Conservation (phyloP, 2,329 filamentous ascomycete species). For the Fusarium zealandicum region DNA sequence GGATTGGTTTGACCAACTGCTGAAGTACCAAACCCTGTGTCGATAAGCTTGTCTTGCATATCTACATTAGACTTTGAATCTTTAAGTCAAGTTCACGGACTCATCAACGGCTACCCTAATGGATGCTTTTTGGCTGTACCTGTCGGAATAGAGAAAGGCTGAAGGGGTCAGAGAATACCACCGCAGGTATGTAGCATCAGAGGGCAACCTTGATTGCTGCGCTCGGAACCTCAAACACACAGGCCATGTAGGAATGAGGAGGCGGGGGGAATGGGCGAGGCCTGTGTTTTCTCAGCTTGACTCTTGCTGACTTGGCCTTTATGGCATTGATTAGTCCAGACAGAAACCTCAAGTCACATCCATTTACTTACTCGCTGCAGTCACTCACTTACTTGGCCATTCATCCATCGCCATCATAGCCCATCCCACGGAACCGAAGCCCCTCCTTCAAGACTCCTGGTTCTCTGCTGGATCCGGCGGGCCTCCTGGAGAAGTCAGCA, state of each 20-base stretch:
- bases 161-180: conserved; percentile 3
- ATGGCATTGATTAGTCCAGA: conserved; percentile 17
- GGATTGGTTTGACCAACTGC: no score
- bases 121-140: conserved; percentile 4
- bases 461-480: not conserved
- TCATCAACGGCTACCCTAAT: not conserved
- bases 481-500: conserved; percentile 2
- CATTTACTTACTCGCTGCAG: conserved; percentile 6
- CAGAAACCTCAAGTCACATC: conserved; percentile 7
- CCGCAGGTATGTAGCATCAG: conserved; percentile 5
- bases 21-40: no score
- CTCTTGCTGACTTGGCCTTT: not conserved
- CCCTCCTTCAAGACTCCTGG: conserved; percentile 3
- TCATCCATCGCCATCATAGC: not conserved
- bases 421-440: not conserved
- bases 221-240: conserved; percentile 7
- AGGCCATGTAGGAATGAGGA: conserved; percentile 7
- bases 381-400: not conserved
- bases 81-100: not conserved
- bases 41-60: no score
- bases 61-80: not conserved
- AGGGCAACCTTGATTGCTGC: not conserved
- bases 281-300: not conserved
- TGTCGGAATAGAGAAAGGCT: conserved; percentile 6
- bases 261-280: not conserved